Evolutionary conservation across 441 rosid species (phyloP).

Genomic region (Breynia disticha): DNA sequence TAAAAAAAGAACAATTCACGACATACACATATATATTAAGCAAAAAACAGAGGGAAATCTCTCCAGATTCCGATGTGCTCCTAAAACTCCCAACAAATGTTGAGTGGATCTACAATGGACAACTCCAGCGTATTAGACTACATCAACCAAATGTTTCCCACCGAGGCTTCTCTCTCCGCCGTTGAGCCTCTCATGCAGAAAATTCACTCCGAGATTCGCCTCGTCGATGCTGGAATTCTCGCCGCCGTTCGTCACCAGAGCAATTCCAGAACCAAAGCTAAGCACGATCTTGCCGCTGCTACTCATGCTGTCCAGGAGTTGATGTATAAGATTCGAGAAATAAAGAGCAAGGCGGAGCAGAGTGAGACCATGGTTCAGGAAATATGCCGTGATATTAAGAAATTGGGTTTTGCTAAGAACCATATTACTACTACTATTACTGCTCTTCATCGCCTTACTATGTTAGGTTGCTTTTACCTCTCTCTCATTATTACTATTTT

Average conservation of each 20-base stretch:
- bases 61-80: too few species aligned
- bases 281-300: constrained; percentile 99
- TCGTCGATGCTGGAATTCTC: constrained; percentile 84
- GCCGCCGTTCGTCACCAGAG: constrained; percentile 99
- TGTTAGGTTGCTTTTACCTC: constrained; percentile 57
- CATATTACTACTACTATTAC: constrained; percentile 97
- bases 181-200: constrained; percentile 98
- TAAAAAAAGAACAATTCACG: too few species aligned
- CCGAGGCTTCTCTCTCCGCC: constrained; percentile 97
- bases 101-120: constrained; percentile 56
- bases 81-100: too few species aligned
- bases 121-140: constrained; percentile 87
- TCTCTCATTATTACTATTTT: too few species aligned
- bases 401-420: constrained; percentile 98
- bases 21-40: too few species aligned
- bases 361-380: constrained; percentile 99
- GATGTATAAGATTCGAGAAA: constrained; percentile 86
- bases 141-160: constrained; percentile 99
- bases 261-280: constrained; percentile 94
- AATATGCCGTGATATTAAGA: constrained; percentile 98
- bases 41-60: too few species aligned
- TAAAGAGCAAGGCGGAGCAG: constrained; percentile 97
- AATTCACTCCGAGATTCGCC: constrained; percentile 87
- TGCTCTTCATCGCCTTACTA: constrained; percentile 99
- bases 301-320: constrained; percentile 97